Base-by-base conservation (phyloP, 352 stramenopile genomes). In the Globisporangium abappressorium region DNA sequence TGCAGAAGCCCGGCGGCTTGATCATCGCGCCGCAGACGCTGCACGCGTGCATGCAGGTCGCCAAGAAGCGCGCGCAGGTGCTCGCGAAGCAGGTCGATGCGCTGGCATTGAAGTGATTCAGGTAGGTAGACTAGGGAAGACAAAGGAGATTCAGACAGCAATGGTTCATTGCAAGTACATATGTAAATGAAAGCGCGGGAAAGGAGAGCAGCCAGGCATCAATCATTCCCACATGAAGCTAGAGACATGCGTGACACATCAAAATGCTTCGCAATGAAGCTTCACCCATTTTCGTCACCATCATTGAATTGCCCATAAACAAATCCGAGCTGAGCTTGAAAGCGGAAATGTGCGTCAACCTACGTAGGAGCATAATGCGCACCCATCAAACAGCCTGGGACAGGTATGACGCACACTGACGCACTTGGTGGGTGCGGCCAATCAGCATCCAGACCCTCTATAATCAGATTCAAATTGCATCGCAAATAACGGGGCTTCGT, bases 1-100 rank as follows among this genome's bases (percentile, higher is more conserved):
- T 95, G 51, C 77, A 92, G 69, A 95, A 95, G 67, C 71, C 87
- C 9, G 87, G 87, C 26, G 87, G 87, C 9, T 56, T 66, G 1
- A 71, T 87, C 20, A 64, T 93, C 18, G 65, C 78, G 6, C 65
- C 81, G 1, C 62, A 60, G 33, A 86, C 76, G 36, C 82, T 95
- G 54, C 78, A 89, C 30, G 47, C 76, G 51, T 92, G 84, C 70
- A 92, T 93, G 83, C 54, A 75, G 28, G 59, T 79, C n/a, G 85
- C 87, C 55, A 89, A 89, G 63, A 62, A 64, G 30, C 81, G 80
- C 26, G 68, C 69, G 5, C 62, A 69, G 43, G 46, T 57, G 34
- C 71, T 90, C 64, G 77, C 76, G 4, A 74, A 70, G 64, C 75
- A 84, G 7, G 72, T 90, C 49, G 72, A 84, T 18, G 57, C 57